A percentile compares a stretch with the other conserved stretches of the same genome.
Evolutionary conservation across 2,329 filamentous ascomycete species (phyloP).

Genomic region (Hypoxylon sp.): DNA sequence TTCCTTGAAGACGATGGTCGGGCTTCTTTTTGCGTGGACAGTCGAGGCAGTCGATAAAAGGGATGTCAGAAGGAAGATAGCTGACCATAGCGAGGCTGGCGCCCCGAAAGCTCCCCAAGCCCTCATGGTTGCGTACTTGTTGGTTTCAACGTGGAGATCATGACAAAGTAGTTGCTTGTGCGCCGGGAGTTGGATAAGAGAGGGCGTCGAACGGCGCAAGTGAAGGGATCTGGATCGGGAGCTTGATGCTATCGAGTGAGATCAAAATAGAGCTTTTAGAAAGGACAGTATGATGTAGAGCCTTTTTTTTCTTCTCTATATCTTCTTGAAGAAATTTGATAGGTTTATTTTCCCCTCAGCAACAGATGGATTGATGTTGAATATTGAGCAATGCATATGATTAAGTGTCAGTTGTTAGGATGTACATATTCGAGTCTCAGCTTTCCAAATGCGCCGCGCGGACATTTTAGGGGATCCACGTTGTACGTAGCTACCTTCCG

Average conservation of each 20-base stretch:
- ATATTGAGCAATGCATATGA: conserved; percentile 16
- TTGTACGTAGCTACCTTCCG: conserved; percentile 19
- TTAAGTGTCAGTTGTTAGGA: conserved; percentile 34
- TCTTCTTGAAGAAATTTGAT: conserved; percentile 15
- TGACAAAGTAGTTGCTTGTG: conserved; percentile 52
- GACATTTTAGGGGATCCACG: conserved; percentile 30
- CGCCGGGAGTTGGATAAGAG: conserved; percentile 16
- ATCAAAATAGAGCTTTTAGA: conserved; percentile 7
- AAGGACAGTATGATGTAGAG: conserved; percentile 2
- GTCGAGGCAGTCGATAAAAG: conserved; percentile 51
- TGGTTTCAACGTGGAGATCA: conserved; percentile 59
- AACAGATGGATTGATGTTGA: conserved; percentile 12
- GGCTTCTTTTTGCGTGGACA: conserved; percentile 71
- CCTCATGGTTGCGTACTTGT: conserved; percentile 67
- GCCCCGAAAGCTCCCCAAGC: conserved; percentile 63
- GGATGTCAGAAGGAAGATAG: conserved; percentile 56
- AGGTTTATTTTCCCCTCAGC: conserved; percentile 8
- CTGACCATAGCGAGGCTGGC: conserved; percentile 61
- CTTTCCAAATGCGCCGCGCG: conserved; percentile 42
- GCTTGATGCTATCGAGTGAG: conserved; percentile 9
- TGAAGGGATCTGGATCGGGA: conserved; percentile 15
- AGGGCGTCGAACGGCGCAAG: conserved; percentile 7
- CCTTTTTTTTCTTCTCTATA: background rate
- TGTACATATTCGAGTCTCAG: conserved; percentile 39
- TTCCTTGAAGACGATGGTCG: conserved; percentile 73